Base-by-base conservation (phyloP, 371 early-diverging fungal genomes). In the Batkoa obscura region DNA sequence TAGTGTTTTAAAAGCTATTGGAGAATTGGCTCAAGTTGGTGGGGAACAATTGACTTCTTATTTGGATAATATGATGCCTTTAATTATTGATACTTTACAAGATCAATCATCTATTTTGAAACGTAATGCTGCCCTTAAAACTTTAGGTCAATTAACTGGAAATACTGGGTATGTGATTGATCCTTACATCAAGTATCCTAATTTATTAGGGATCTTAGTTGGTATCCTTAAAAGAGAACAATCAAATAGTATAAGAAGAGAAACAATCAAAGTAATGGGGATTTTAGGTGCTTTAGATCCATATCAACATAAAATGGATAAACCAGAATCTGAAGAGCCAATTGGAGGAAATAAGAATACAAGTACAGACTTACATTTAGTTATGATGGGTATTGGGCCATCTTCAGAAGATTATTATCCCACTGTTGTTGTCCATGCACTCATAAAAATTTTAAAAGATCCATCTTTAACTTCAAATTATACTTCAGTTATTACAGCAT, bases 251-350 rank as follows among this genome's bases (percentile, higher is more conserved):
- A 82, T 94, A 32, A 74, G 94, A 34, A 70, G 80, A 15, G 91
- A 93, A 62, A 84, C 88, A 0, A 83, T 93, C 42, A 90, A 86
- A 59, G 66, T 88, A n/a, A 78, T 97, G 63, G 98, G 98, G 59
- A 88, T 89, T 32, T 67, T 97, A 9, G 98, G 98, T 46, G 98
- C 98, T 1, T 66, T 97, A 17, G 95, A 94, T 75, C 95, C 98
- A 13, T 91, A 92, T 65, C 72, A 77, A 53, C 86, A 89, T 68
- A 86, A 72, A 81, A 79, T 71, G 68, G 87, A 78, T 59, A 45
- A n/a, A n/a, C 10, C 17, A 3, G 41, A 39, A 13, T 12, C 15
- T 3, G 45, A 45, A n/a, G 45, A 45, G n/a, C 4, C 15, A 8
- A 45, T 12, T 45, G 45, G 45, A 15, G 45, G 66, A 62, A n/a